These are phyloP conservation scores for Fusarium incarnatum DNA, from an alignment of 2,329 filamentous ascomycete species.

Conservation along the genomic window DNA sequence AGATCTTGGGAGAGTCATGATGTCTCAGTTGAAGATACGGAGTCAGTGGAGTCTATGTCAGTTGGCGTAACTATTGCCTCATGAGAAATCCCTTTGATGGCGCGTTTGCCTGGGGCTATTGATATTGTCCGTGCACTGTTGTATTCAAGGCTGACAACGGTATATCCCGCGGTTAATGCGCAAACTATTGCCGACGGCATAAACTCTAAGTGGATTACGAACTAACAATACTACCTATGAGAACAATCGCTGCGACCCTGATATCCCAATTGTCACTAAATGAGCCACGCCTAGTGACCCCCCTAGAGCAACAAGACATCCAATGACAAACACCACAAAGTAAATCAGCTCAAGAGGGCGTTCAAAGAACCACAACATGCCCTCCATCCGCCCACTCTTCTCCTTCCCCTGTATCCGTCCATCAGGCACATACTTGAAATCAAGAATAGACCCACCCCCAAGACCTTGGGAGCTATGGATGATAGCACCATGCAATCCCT, in stretches of 20 bases:
- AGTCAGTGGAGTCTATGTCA: background rate
- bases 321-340: conserved; percentile 40
- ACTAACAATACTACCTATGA: background rate
- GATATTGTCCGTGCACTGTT: background rate
- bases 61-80: background rate
- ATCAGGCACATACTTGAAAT: conserved; percentile 51
- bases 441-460: conserved; percentile 46
- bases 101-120: background rate
- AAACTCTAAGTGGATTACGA: background rate
- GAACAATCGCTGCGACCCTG: background rate
- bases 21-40: background rate
- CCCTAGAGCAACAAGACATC: conserved; percentile 1
- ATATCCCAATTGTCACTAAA: background rate
- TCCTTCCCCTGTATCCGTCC: conserved; percentile 39
- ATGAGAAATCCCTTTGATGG: background rate
- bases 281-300: conserved; percentile 3
- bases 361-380: conserved; percentile 26
- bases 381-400: conserved; percentile 25
- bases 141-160: background rate
- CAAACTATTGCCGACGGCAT: background rate
- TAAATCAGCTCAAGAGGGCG: conserved; percentile 46
- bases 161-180: background rate
- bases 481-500: conserved; percentile 45
- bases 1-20: background rate
- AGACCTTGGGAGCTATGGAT: conserved; percentile 46